phyloP scores from a whole-genome alignment of 179 eudicot genomes.

The Beta macrorhiza region DNA sequence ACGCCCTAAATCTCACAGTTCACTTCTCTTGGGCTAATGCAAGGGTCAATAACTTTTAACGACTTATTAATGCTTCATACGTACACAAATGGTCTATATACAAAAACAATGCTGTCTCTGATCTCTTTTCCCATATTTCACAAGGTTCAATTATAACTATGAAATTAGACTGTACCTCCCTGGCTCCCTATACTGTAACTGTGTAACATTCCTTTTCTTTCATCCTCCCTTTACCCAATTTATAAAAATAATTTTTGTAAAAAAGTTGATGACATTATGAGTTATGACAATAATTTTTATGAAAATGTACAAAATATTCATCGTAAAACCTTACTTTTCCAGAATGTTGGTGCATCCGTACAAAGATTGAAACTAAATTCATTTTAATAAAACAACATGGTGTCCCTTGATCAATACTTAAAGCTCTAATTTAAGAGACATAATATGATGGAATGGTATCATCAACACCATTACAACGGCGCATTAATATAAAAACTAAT shows the following conservation, averaged over 20 bases:
- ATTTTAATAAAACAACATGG: background rate
- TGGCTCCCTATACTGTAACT: background rate
- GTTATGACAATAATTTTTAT: background rate
- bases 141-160: background rate
- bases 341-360: constrained; percentile 2
- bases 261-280: background rate
- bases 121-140: background rate
- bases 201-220: background rate
- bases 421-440: constrained; percentile 19
- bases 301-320: constrained; percentile 10
- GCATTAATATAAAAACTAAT: constrained; percentile 3
- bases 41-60: background rate
- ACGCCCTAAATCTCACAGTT: too few relatives aligned
- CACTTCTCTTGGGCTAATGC: constrained; percentile 5
- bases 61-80: background rate
- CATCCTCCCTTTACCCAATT: background rate
- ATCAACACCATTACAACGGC: constrained; percentile 9
- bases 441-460: constrained; percentile 20
- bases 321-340: background rate
- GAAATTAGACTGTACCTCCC: constrained; percentile 3
- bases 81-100: background rate
- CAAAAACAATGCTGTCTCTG: background rate
- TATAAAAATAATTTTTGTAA: background rate
- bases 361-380: background rate
- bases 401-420: constrained; percentile 29